Base-by-base conservation (phyloP, 208 protist genomes). In the Leishmania tropica region DNA sequence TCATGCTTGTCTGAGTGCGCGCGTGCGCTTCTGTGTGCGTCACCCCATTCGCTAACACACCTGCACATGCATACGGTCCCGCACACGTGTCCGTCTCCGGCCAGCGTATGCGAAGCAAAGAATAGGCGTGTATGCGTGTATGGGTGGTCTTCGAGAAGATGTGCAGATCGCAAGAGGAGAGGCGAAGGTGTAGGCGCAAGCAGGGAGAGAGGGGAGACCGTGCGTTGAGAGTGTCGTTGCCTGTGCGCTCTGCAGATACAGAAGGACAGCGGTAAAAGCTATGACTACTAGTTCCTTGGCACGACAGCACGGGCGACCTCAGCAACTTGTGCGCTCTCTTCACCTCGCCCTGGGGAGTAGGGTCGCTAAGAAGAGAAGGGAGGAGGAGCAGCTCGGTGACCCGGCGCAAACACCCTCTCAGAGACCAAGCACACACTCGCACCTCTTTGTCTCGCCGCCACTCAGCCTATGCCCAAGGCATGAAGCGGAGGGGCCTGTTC, bases 91-190 rank as follows among this genome's bases (percentile, higher is more conserved):
- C 47, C 47, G 71, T 56, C 71, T 35, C 31, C 42, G 3, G 47
- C 71, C 31, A 56, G 42, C 47, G 71, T 37, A 10, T 24, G 47
- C 13, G 71, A 7, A 21, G 42, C 71, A 35, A 56, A 58, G 11
- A 6, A 11, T 35, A 45, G 5, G 71, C 28, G 24, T 56, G 47
- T 75, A 75, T 54, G 47, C 28, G 24, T 56, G 47, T 75, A 75
- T 54, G 47, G 58, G 71, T 58, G 71, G 48, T 13, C 67, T 72
- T 72, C 17, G 37, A 62, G 53, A 68, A 68, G 75, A 78, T 40
- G 28, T 17, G 67, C 37, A 15, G 19, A 72, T 40, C 15, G 75
- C 7, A 19, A 3, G 42, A 17, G 72, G 11, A 62, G 28, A 45
- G 47, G 51, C 47, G 31, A 37, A 58, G n/a, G 37, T 7, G 74